Evolutionary conservation across 345 rosid genomes (phyloP), one percentile per base, ranked within the genome.

Genomic region (Kernera saxatilis): DNA sequence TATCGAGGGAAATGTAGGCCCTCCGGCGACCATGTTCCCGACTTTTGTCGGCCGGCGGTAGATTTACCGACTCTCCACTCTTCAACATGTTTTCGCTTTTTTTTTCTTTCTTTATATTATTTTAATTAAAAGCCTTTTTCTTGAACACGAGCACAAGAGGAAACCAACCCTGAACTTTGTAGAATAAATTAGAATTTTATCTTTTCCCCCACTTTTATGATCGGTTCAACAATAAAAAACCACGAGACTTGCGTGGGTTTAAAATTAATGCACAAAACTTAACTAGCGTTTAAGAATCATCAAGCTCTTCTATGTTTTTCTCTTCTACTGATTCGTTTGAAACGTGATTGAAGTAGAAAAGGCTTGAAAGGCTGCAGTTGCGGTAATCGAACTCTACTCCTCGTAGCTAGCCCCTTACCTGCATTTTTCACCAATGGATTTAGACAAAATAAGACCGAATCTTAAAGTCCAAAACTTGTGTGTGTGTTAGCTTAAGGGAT

Each of bases 21-120:
- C 69, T 13, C 55, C 74, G 74, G 63, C 69, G 69, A 67, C 32
- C 65, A 41, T 67, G 62, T 14, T 8, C 18, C 48, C 41, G 29
- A 39, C 66, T 80, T 74, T 71, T 79, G 84, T 83, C 89, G 81
- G 88, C 89, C 87, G 86, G 84, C 85, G 72, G 79, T 83, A 84
- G 74, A 79, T 73, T 69, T 51, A 84, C 86, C 85, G 81, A 84
- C 80, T 70, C 74, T 74, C 69, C 69, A 67, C 72, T 74, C 68
- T 35, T 14, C 3, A 22, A 18, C 33, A 61, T 3, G n/a, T 51
- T 27, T 59, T 39, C 37, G 12, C 55, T 39, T 58, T 55, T 19
- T 15, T 4, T 10, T 35, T 22, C 17, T 67, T 27, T 4, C n/a
- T 35, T 44, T 55, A 19, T 14, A 46, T 25, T 74, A 59, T 35